phyloP scores from a whole-genome alignment of 83 land plant genomes.

The Diphasiastrum complanatum region DNA sequence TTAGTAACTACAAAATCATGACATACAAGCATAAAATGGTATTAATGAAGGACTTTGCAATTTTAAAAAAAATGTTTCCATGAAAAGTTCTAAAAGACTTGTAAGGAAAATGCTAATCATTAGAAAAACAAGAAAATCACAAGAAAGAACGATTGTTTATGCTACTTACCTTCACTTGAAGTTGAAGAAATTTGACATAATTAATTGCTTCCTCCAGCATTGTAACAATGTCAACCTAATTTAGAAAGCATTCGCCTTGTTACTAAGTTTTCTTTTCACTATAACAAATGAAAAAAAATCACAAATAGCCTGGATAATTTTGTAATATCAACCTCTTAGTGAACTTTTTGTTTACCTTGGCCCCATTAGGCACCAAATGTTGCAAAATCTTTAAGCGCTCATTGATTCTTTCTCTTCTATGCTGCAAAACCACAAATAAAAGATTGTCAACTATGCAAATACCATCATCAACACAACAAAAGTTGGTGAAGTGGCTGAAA shows the following conservation, averaged over 20 bases:
- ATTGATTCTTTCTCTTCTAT: constrained; percentile 25
- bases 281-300: not conserved
- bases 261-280: not conserved
- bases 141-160: not conserved
- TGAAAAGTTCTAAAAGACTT: too few species aligned
- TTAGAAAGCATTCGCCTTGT: not conserved
- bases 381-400: constrained; percentile 28
- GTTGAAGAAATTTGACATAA: constrained; percentile 16
- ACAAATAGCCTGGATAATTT: not conserved
- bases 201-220: constrained; percentile 19
- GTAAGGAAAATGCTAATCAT: too few species aligned
- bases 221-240: constrained; percentile 14
- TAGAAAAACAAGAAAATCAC: too few species aligned
- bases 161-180: constrained; percentile 8
- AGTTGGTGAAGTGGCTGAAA: too few species aligned
- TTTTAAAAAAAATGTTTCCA: not conserved
- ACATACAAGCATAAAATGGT: not conserved
- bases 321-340: not conserved
- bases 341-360: constrained; percentile 11
- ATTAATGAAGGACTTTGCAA: not conserved
- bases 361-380: constrained; percentile 30
- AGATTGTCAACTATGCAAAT: too few species aligned
- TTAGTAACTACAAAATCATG: constrained; percentile 11
- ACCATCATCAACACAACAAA: too few species aligned
- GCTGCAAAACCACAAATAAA: too few species aligned